Evolutionary conservation across 2,329 filamentous ascomycete species (phyloP).

Genomic region (Ophiosphaerella korrae): DNA sequence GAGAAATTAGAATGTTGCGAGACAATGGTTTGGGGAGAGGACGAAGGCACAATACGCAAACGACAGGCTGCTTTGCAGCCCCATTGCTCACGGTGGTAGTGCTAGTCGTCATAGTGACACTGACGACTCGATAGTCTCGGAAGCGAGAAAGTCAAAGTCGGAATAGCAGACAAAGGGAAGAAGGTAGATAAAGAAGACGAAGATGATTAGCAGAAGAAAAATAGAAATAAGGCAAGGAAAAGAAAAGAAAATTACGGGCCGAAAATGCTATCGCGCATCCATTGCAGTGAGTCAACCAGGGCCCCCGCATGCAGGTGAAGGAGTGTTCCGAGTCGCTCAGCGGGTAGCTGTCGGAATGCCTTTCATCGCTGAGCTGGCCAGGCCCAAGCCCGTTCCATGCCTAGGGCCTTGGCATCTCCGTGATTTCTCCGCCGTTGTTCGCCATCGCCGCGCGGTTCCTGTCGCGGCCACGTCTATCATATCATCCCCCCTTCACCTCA

Average conservation of each 20-base stretch:
- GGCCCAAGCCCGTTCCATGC: slow-evolving; percentile 1
- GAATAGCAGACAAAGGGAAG: too few species aligned
- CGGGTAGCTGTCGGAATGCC: slow-evolving; percentile 15
- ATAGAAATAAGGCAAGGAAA: too few species aligned
- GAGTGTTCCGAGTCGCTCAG: too few species aligned
- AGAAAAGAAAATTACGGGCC: too few species aligned
- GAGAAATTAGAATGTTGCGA: slow-evolving; percentile 10
- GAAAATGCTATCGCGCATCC: too few species aligned
- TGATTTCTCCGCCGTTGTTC: slow-evolving; percentile 3
- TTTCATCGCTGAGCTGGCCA: slow-evolving; percentile 24
- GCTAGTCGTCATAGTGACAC: slow-evolving; percentile 29
- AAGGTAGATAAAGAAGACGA: too few species aligned
- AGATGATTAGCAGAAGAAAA: too few species aligned
- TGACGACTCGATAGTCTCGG: slow-evolving; percentile 1
- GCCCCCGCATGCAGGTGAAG: too few species aligned
- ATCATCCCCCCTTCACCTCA: not conserved
- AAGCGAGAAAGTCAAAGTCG: slow-evolving; percentile 1
- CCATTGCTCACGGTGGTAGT: slow-evolving; percentile 13
- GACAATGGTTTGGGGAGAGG: not conserved
- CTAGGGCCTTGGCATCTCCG: slow-evolving; percentile 12
- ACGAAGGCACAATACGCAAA: slow-evolving; percentile 79
- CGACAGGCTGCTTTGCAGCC: slow-evolving; percentile 60
- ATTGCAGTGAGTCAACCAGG: too few species aligned
- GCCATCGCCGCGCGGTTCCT: not conserved
- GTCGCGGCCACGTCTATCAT: not conserved